phyloP scores from a whole-genome alignment of 1,284 basidiomycete species.

The Sphaerobolus stellatus region DNA sequence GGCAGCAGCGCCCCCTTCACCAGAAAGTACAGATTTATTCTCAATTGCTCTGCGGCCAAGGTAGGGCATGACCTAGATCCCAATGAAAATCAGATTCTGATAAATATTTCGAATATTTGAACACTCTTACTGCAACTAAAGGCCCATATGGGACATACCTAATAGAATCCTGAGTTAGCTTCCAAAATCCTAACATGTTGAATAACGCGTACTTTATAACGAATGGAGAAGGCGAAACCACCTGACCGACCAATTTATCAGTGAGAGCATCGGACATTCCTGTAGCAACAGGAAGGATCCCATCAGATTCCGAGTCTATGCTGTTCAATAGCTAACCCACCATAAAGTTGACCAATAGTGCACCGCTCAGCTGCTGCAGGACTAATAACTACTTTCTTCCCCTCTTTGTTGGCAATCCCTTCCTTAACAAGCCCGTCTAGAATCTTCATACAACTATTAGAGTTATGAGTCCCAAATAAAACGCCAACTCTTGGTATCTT shows the following conservation, averaged over 20 bases:
- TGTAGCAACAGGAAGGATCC: slow-evolving; percentile 25
- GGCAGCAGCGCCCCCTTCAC: slow-evolving; percentile 51
- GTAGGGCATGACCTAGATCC: slow-evolving; percentile 65
- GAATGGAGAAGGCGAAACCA: slow-evolving; percentile 60
- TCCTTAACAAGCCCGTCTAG: slow-evolving; percentile 57
- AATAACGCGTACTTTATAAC: slow-evolving; percentile 60
- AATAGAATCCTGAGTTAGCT: slow-evolving; percentile 6
- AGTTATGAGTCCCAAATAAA: slow-evolving; percentile 88
- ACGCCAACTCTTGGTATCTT: slow-evolving; percentile 55
- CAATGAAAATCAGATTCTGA: slow-evolving; percentile 12
- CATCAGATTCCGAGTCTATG: slow-evolving; percentile 1
- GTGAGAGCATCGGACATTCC: slow-evolving; percentile 86
- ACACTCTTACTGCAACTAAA: slow-evolving; percentile 55
- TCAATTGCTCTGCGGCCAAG: slow-evolving; percentile 75
- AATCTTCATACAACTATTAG: slow-evolving; percentile 61
- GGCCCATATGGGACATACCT: slow-evolving; percentile 82
- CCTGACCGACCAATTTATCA: slow-evolving; percentile 60
- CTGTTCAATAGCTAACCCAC: slow-evolving; percentile 41
- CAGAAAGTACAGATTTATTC: slow-evolving; percentile 67
- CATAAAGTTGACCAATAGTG: slow-evolving; percentile 82
- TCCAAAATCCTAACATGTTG: no score
- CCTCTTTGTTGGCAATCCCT: slow-evolving; percentile 51
- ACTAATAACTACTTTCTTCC: slow-evolving; percentile 36
- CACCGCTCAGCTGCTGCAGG: slow-evolving; percentile 68
- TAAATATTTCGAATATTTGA: neutral